A percentile compares a stretch with the other conserved stretches of the same genome.
These are phyloP conservation scores for Corylus heterophylla DNA, from an alignment of 306 rosid genomes.

Conservation along the genomic window DNA sequence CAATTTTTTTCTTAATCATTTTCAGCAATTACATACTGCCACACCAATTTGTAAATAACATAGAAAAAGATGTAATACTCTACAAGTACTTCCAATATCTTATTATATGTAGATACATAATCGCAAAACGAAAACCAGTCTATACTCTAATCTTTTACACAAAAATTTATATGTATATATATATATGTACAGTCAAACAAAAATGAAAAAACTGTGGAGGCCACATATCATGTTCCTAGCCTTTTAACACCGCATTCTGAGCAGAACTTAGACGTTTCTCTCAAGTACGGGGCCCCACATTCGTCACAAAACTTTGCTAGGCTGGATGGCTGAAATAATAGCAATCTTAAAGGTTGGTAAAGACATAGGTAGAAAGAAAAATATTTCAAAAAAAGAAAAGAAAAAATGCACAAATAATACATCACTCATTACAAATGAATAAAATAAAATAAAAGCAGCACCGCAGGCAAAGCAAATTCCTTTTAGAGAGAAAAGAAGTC, in stretches of 20 bases:
- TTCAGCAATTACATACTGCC: no score
- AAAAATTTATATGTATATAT: not conserved
- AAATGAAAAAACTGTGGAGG: not conserved
- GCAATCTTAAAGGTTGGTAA: slow-evolving; percentile 6
- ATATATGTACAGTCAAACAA: not conserved
- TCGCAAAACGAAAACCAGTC: no score
- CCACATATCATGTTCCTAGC: slow-evolving; percentile 52
- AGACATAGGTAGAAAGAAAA: not conserved
- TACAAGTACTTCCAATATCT: no score
- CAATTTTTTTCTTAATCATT: no score
- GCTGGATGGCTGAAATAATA: slow-evolving; percentile 64
- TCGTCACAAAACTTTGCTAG: slow-evolving; percentile 91
- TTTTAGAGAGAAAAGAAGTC: not conserved
- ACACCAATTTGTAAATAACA: no score
- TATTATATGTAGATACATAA: no score
- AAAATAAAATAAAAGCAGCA: not conserved
- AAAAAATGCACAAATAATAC: not conserved
- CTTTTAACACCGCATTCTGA: slow-evolving; percentile 91
- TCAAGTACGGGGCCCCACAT: slow-evolving; percentile 81
- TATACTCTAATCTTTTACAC: no score
- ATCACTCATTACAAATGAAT: not conserved
- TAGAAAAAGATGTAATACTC: no score
- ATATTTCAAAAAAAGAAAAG: not conserved
- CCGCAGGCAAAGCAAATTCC: not conserved
- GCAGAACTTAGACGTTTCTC: slow-evolving; percentile 95